phyloP scores from a whole-genome alignment of 768 basidiomycete species.

The Lactarius evosmus region DNA sequence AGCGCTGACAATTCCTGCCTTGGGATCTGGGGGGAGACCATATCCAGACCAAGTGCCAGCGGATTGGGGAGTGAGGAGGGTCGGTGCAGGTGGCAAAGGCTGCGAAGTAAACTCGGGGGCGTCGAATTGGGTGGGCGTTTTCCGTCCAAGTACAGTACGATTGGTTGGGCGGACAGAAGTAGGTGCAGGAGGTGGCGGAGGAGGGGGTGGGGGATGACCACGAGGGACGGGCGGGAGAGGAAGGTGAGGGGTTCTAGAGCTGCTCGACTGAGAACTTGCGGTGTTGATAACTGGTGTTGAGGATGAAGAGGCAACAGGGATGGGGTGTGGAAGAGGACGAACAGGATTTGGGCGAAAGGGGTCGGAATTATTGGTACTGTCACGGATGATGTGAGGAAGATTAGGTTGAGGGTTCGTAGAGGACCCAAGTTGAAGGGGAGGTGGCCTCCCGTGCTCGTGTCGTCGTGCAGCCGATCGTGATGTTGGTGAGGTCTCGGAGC shows the following conservation, averaged over 20 bases:
- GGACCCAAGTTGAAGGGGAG: conserved; percentile 68
- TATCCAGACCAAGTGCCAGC: conserved; percentile 35
- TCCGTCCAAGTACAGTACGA: conserved; percentile 37
- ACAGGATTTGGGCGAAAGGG: conserved; percentile 41
- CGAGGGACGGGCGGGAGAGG: conserved; percentile 70
- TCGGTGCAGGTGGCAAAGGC: conserved; percentile 37
- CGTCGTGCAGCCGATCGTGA: conserved; percentile 33
- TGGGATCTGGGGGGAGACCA: conserved; percentile 60
- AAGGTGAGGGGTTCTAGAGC: conserved; percentile 50
- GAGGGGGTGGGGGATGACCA: conserved; percentile 46
- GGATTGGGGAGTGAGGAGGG: conserved; percentile 32
- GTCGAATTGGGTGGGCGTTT: conserved; percentile 60
- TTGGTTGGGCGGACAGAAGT: conserved; percentile 33
- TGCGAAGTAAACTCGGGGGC: conserved; percentile 38
- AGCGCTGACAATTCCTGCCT: conserved; percentile 48
- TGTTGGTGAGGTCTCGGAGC: conserved; percentile 25
- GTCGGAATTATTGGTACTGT: conserved; percentile 50
- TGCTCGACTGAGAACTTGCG: conserved; percentile 36
- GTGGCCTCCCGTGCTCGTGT: conserved; percentile 62
- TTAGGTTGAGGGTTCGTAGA: conserved; percentile 51
- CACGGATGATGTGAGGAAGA: conserved; percentile 70
- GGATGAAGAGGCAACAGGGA: conserved; percentile 22
- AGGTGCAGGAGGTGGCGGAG: conserved; percentile 34
- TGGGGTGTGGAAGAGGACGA: conserved; percentile 52
- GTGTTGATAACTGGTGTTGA: conserved; percentile 37